Percentiles rank a stretch among this genome's conserved stretches.
These are phyloP conservation scores for Acacia confusa DNA, from an alignment of 306 rosid genomes.

Conservation along the genomic window DNA sequence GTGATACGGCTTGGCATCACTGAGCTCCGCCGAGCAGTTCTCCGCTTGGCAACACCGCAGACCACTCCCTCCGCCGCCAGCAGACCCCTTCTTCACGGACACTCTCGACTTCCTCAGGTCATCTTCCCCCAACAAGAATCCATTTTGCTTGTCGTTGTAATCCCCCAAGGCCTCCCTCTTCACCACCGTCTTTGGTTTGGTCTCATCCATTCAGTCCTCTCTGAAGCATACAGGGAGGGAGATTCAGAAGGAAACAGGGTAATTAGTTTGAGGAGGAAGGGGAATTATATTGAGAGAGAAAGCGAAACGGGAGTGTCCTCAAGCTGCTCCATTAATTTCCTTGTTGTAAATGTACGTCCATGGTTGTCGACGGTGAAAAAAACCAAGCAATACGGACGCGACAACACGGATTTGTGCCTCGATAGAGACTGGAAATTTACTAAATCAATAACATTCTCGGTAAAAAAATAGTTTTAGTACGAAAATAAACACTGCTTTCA, in stretches of 20 bases:
- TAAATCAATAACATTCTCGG: background rate
- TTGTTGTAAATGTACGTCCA: constrained; percentile 15
- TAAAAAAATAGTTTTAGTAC: background rate
- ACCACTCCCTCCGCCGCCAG: constrained; percentile 17
- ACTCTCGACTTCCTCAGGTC: constrained; percentile 38
- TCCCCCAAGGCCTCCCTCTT: constrained; percentile 23
- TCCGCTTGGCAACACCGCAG: constrained; percentile 68
- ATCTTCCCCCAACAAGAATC: constrained; percentile 23
- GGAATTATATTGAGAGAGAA: constrained; percentile 6
- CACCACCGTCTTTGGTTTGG: constrained; percentile 35
- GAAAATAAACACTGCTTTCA: background rate
- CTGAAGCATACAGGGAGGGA: too few relatives aligned
- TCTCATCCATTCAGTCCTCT: constrained; percentile 18
- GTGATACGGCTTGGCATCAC: constrained; percentile 63
- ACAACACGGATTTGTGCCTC: background rate
- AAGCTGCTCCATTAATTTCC: constrained; percentile 27
- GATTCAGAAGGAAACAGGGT: background rate
- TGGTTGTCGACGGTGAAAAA: background rate
- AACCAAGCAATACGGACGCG: background rate
- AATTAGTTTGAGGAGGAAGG: constrained; percentile 12
- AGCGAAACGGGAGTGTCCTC: constrained; percentile 24
- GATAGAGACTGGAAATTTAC: background rate
- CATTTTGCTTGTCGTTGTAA: constrained; percentile 22
- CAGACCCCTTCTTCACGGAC: constrained; percentile 34
- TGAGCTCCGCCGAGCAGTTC: constrained; percentile 61